These are phyloP conservation scores for Apium graveolens DNA, from an alignment of 129 eudicot genomes.

Conservation along the genomic window DNA sequence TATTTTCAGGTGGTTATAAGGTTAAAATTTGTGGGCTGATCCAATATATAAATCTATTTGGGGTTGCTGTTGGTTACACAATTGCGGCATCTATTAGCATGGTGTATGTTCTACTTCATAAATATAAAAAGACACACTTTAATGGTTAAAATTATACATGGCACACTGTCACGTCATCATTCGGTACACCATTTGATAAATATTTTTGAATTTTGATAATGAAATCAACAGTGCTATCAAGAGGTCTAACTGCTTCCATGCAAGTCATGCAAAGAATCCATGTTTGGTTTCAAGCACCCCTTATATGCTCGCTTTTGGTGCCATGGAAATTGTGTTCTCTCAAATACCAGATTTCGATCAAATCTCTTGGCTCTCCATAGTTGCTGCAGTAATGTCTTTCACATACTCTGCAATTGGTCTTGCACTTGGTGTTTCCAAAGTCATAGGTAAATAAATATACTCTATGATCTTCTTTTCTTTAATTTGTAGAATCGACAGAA, in stretches of 20 bases:
- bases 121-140: not conserved
- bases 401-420: conserved; percentile 92
- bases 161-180: not conserved
- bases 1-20: conserved; percentile 64
- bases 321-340: conserved; percentile 63
- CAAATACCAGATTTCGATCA: conserved; percentile 99
- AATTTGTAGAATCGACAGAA: not conserved
- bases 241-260: conserved; percentile 77
- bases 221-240: conserved; percentile 67
- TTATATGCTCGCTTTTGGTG: conserved; percentile 84
- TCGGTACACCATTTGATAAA: not conserved
- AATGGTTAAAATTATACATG: not conserved
- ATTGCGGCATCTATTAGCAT: conserved; percentile 93
- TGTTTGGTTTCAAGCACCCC: conserved; percentile 70
- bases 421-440: conserved; percentile 83
- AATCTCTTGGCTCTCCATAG: conserved; percentile 88
- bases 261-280: conserved; percentile 41
- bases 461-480: not conserved
- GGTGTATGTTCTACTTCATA: conserved; percentile 39
- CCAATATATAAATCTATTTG: conserved; percentile 88
- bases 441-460: conserved; percentile 41
- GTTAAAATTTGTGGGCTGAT: conserved; percentile 79
- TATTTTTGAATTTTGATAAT: not conserved
- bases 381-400: conserved; percentile 96
- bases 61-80: conserved; percentile 94